A percentile compares a stretch with the other conserved stretches of the same genome.
phyloP scores from a whole-genome alignment of 257 asterid species.

The Solanum etuberosum region DNA sequence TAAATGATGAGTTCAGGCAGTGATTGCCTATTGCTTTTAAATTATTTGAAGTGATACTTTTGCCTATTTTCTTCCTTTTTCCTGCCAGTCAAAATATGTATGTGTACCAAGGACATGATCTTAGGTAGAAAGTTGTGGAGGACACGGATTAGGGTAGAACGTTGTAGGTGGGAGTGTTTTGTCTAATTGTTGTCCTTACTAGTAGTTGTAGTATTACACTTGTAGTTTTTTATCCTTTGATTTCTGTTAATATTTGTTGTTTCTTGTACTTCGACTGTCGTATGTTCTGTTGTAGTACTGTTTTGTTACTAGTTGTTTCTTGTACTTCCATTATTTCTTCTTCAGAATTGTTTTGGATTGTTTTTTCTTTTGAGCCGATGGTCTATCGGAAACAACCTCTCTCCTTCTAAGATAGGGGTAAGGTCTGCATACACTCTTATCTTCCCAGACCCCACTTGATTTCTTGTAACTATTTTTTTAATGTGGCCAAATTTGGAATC shows the following conservation, averaged over 20 bases:
- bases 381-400: background rate
- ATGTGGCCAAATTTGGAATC: background rate
- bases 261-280: background rate
- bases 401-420: background rate
- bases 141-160: background rate
- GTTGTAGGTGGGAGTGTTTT: background rate
- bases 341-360: background rate
- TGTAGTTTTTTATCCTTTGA: background rate
- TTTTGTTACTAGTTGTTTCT: background rate
- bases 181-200: background rate
- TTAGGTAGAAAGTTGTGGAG: background rate
- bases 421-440: background rate
- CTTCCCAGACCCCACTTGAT: background rate
- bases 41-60: background rate
- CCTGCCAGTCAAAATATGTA: background rate
- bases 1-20: background rate
- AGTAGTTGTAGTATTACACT: background rate
- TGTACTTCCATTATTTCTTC: background rate
- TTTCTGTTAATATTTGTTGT: background rate
- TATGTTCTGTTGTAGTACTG: background rate
- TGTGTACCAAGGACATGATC: background rate
- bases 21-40: background rate
- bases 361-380: background rate
- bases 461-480: background rate
- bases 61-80: background rate